Evolutionary conservation across 768 basidiomycete species (phyloP).

Genomic region (Mycena vulgaris): DNA sequence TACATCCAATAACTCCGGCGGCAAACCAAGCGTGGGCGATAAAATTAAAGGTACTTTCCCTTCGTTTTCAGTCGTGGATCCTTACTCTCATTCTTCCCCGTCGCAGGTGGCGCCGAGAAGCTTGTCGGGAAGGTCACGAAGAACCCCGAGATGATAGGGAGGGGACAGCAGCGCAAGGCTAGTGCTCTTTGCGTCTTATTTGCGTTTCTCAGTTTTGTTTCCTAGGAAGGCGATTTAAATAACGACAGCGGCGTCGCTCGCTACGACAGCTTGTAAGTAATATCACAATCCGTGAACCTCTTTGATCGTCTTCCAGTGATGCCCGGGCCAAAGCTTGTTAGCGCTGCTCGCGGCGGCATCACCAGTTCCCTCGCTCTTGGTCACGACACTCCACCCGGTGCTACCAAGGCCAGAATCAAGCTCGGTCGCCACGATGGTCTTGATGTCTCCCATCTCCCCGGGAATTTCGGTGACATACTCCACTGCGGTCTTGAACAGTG

Average conservation of each 20-base stretch:
- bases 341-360: slow-evolving; percentile 34
- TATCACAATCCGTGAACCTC: slow-evolving; percentile 18
- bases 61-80: neutral
- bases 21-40: slow-evolving; percentile 39
- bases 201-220: too few relatives aligned
- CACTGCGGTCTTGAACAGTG: slow-evolving; percentile 16
- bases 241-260: too few relatives aligned
- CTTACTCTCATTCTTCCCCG: neutral
- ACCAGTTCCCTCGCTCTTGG: slow-evolving; percentile 22
- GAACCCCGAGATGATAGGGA: slow-evolving; percentile 41
- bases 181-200: neutral
- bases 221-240: too few relatives aligned
- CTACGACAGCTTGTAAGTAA: too few relatives aligned
- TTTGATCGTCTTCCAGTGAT: slow-evolving; percentile 41
- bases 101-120: slow-evolving; percentile 44
- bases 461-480: slow-evolving; percentile 35
- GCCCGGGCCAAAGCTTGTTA: slow-evolving; percentile 41
- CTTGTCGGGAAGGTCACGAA: slow-evolving; percentile 42
- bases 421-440: slow-evolving; percentile 10
- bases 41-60: slow-evolving; percentile 40
- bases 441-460: slow-evolving; percentile 8
- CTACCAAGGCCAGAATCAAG: slow-evolving; percentile 36
- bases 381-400: slow-evolving; percentile 32
- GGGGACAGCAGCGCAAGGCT: slow-evolving; percentile 40
- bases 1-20: neutral